Percentiles rank a stretch among this genome's conserved stretches.
Evolutionary conservation across 176 grass and related monocot genomes (phyloP).

Genomic region (Avena sativa): DNA sequence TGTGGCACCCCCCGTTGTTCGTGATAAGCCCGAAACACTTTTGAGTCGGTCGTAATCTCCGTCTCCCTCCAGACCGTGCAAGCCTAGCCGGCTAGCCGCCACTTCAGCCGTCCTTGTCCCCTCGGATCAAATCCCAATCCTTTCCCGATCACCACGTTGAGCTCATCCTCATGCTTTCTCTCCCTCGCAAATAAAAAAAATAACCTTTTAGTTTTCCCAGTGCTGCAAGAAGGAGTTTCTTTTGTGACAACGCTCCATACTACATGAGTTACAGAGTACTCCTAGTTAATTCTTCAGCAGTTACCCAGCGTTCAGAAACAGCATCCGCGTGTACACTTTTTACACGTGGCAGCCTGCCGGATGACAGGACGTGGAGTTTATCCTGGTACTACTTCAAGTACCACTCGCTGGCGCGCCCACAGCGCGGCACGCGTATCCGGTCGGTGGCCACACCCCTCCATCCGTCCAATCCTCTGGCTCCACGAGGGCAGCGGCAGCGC

Average conservation of each 20-base stretch:
- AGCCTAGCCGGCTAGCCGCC: no score
- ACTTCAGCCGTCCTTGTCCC: no score
- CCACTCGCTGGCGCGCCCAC: neutral
- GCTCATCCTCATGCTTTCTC: no score
- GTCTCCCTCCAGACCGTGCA: no score
- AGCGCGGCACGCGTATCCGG: constrained; percentile 41
- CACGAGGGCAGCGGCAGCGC: neutral
- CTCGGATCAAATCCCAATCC: no score
- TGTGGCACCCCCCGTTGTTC: neutral
- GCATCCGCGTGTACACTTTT: neutral
- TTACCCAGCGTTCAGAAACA: neutral
- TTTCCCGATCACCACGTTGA: no score
- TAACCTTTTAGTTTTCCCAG: no score
- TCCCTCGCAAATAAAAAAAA: no score
- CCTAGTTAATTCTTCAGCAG: no score
- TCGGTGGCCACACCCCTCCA: constrained; percentile 22
- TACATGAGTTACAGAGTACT: no score
- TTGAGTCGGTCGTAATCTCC: neutral
- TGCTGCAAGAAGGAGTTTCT: no score
- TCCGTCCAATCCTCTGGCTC: neutral
- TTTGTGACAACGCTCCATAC: no score
- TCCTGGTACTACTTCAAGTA: neutral
- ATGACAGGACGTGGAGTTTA: neutral
- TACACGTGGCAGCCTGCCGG: neutral
- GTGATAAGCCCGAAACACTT: constrained; percentile 8